Evolutionary conservation across 148 eudicot genomes (phyloP).

Genomic region (Mesembryanthemum crystallinum): DNA sequence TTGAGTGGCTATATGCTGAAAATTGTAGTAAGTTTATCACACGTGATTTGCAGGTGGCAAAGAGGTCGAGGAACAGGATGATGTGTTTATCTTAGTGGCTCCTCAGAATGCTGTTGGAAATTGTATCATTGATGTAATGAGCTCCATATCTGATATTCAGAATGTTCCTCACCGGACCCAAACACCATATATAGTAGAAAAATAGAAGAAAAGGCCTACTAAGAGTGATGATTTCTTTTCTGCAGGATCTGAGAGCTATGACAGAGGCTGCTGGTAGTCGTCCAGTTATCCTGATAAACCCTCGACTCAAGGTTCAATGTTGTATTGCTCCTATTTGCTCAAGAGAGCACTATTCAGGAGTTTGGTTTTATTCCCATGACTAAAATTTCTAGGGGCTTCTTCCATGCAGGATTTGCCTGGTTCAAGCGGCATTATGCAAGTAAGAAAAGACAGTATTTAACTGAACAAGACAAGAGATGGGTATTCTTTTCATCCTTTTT

Average conservation of each 20-base stretch:
- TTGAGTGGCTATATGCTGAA: no score
- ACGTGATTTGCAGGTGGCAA: constrained; percentile 51
- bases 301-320: constrained; percentile 76
- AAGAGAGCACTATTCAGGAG: not conserved
- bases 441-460: constrained; percentile 36
- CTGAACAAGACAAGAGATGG: not conserved
- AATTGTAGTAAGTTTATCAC: not conserved
- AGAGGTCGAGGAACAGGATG: constrained; percentile 91
- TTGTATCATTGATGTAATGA: constrained; percentile 85
- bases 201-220: no score
- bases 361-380: not conserved
- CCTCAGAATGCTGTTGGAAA: constrained; percentile 99
- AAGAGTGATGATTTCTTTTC: not conserved
- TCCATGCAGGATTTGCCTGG: constrained; percentile 76
- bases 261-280: constrained; percentile 95
- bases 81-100: constrained; percentile 89
- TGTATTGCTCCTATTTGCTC: constrained; percentile 5
- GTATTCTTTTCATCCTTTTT: not conserved
- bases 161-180: not conserved
- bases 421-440: constrained; percentile 98
- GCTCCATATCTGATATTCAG: not conserved
- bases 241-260: constrained; percentile 92
- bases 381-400: not conserved
- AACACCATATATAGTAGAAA: not conserved
- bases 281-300: constrained; percentile 91